Conservation (phyloP, 192 early-diverging fungal genomes). For the Paraglomus brasilianum region DNA sequence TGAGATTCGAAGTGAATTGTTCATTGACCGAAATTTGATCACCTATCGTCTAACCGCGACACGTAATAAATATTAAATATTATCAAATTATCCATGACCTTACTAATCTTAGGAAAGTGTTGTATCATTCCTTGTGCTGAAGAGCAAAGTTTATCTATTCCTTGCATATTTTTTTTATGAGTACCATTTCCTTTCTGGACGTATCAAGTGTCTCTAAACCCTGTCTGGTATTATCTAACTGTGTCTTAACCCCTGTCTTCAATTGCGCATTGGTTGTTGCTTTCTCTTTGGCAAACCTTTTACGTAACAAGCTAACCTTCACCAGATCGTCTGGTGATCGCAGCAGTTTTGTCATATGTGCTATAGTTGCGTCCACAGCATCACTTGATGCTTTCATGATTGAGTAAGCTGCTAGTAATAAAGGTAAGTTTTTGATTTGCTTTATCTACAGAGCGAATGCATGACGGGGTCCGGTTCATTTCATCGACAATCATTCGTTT, state of each 20-base stretch:
- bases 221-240: slow-evolving; percentile 87
- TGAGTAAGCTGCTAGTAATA: no score
- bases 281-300: slow-evolving; percentile 85
- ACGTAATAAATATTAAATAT: background rate
- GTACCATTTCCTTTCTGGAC: slow-evolving; percentile 61
- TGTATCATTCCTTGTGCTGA: slow-evolving; percentile 83
- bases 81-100: slow-evolving; percentile 47
- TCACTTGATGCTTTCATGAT: slow-evolving; percentile 33
- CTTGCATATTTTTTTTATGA: slow-evolving; percentile 74
- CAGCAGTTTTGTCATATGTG: slow-evolving; percentile 79
- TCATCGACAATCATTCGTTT: no score
- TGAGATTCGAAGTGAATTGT: no score
- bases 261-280: slow-evolving; percentile 56
- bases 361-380: slow-evolving; percentile 73
- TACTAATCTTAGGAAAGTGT: slow-evolving; percentile 88
- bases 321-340: slow-evolving; percentile 94
- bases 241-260: slow-evolving; percentile 88
- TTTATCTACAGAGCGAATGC: no score
- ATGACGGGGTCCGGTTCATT: no score
- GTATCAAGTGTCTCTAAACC: slow-evolving; percentile 76
- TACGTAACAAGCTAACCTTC: slow-evolving; percentile 75
- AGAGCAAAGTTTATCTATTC: slow-evolving; percentile 83
- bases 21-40: no score
- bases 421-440: no score
- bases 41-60: no score